Evolutionary conservation across 2,329 filamentous ascomycete species (phyloP).

Genomic region (Biscogniauxia sp.): DNA sequence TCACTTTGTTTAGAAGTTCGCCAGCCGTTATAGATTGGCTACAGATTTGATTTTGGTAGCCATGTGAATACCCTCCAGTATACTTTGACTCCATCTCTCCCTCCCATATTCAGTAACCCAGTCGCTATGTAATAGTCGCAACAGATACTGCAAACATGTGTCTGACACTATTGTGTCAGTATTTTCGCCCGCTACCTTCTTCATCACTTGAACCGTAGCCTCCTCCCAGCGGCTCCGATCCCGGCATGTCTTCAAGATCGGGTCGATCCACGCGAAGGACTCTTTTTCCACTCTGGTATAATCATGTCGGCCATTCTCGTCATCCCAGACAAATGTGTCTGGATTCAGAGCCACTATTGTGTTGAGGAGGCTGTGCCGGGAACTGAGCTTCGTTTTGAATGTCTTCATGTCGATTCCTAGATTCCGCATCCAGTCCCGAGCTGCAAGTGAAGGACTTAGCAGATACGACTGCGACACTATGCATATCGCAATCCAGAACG

Average conservation of each 20-base stretch:
- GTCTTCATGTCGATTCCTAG: background rate
- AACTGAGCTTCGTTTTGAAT: background rate
- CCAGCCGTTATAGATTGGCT: no score
- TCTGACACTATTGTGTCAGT: no score
- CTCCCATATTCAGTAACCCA: no score
- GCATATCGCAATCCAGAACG: conserved; percentile 3
- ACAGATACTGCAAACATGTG: no score
- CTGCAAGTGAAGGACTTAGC: background rate
- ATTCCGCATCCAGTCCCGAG: background rate
- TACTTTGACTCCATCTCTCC: no score
- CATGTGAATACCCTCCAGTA: no score
- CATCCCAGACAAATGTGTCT: conserved; percentile 1
- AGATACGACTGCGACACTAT: conserved; percentile 3
- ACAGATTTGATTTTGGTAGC: no score
- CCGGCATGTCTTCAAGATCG: background rate
- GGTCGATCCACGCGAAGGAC: conserved; percentile 3
- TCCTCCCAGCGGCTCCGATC: conserved; percentile 2
- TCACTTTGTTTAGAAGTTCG: no score
- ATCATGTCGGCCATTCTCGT: background rate
- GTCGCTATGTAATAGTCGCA: no score
- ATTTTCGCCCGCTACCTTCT: background rate
- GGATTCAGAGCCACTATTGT: conserved; percentile 6
- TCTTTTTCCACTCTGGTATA: background rate
- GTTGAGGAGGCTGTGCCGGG: conserved; percentile 2
- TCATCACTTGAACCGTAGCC: background rate